Base-by-base conservation (phyloP, 352 stramenopile genomes). In the Blastocystis sp. region DNA sequence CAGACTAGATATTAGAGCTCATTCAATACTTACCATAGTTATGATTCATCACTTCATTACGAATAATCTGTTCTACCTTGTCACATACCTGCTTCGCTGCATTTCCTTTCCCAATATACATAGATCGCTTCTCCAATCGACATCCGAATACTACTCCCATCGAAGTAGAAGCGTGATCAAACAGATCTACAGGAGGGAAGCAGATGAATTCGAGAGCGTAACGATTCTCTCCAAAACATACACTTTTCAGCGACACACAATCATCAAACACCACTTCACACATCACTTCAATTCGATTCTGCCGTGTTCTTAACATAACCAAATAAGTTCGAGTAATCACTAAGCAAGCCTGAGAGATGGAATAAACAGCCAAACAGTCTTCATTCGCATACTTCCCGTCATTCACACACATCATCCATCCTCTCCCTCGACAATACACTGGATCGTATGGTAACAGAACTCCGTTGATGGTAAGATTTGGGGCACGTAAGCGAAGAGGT, bases 31-130 rank as follows among this genome's bases (percentile, higher is more conserved):
- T 74, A 74, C 63, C 63, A 43, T 74, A 74, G 7, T 74, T 32
- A 49, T 74, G 63, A 49, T 74, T 74, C 0, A 9, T 51, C 27
- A 74, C 9, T 43, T 74, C 63, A 16, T n/a, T 51, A 37, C 6
- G 35, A n/a, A 74, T 49, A 43, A 74, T 74, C 63, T 74, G 27
- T n/a, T 51, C 42, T 32, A 74, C 19, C 63, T 74, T 74, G 4
- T 49, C 42, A 27, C 27, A 43, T 3, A 74, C 42, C 32, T 74
- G 35, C 32, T 52, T 27, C n/a, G 63, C 63, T 24, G 63, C 42
- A 3, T 46, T 43, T 1, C 29, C 35, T 29, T 46, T 46, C 1
- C 63, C 63, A 14, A 74, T 74, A 51, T 24, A 52, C 32, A 74
- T 32, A 37, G 19, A 37, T 16, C 63, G 21, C 32, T 29, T 74